Percentiles rank a stretch among this genome's conserved stretches.
These are phyloP conservation scores for Athelia sp. DNA, from an alignment of 1,284 basidiomycete species.

Conservation along the genomic window DNA sequence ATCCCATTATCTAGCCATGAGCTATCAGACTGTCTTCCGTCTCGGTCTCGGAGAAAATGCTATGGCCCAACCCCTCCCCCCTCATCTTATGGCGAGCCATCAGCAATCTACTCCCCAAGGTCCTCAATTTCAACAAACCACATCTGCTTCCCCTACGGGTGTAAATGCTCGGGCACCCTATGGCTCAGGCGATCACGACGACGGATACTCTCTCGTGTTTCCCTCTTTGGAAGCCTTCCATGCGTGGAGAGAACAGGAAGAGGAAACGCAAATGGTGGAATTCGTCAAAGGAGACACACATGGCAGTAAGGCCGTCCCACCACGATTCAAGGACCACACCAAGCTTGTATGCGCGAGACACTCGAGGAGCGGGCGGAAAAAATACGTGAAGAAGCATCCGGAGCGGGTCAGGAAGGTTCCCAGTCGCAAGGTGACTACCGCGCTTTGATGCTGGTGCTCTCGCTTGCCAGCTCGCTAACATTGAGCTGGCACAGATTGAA, in stretches of 20 bases:
- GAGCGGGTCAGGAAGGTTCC: constrained; percentile 76
- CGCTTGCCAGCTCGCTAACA: constrained; percentile 1
- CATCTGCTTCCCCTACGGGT: constrained; percentile 23
- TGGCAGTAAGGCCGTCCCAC: constrained; percentile 75
- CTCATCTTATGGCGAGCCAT: constrained; percentile 36
- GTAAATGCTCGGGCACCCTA: constrained; percentile 55
- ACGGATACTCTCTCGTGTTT: constrained; percentile 74
- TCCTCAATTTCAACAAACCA: constrained; percentile 12
- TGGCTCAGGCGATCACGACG: constrained; percentile 72
- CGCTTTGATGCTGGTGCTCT: not conserved
- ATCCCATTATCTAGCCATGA: no score
- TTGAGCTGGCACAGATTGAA: constrained; percentile 49
- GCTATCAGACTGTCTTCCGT: constrained; percentile 39
- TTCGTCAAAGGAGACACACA: constrained; percentile 84
- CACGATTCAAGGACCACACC: constrained; percentile 79
- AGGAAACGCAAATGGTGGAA: constrained; percentile 73
- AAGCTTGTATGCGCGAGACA: constrained; percentile 79
- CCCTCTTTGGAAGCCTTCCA: constrained; percentile 61
- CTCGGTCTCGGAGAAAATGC: constrained; percentile 62
- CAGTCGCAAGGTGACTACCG: constrained; percentile 62
- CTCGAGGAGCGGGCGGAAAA: constrained; percentile 77
- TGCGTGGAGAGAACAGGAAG: constrained; percentile 65
- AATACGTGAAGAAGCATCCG: constrained; percentile 80
- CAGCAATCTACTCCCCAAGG: constrained; percentile 18
- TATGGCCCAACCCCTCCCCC: constrained; percentile 46